Base-by-base conservation (phyloP, 2,329 filamentous ascomycete species). In the Cordyceps javanica region DNA sequence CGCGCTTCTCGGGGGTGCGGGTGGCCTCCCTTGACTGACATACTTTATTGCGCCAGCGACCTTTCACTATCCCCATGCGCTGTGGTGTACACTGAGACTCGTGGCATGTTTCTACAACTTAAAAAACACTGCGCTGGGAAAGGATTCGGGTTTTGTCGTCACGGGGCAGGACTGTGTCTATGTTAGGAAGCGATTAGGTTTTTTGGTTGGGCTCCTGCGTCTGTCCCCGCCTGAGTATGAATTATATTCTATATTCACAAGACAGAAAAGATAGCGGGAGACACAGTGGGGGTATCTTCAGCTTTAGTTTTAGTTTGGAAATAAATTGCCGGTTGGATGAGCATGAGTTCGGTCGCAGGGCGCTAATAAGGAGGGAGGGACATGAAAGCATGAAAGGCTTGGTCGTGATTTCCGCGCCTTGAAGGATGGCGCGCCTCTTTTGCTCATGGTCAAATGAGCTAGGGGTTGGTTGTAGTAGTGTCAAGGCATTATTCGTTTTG, bases 11-110 rank as follows among this genome's bases (percentile, higher is more conserved):
- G 6, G 25, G 21, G 44, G 34, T 41, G n/a, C n/a, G 44, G 30
- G 11, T 39, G 42, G 44, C 36, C 54, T 56, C 54, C 45, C 45
- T 50, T 41, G 53, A 49, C 44, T 56, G 34, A 42, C 44, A 42
- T 34, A 36, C n/a, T n/a, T n/a, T n/a, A n/a, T n/a, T n/a, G n/a
- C n/a, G n/a, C n/a, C n/a, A 25, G 23, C 6, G 16, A 14, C 26
- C 14, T 10, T 46, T 32, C 25, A 21, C 36, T 23, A 21, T n/a
- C 28, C n/a, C 36, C 45, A 41, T 34, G n/a, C 36, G 9, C 13
- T 32, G 19, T 13, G n/a, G 45, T 49, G 36, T 7, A n/a, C 26
- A 38, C 14, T n/a, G 36, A 16, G 19, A n/a, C 54, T 34, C n/a
- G 54, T 50, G 45, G 42, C 5, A n/a, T 34, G 38, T 2, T 38